Evolutionary conservation across 495 filamentous ascomycete genomes (phyloP), one percentile per base, ranked within the genome.

Genomic region (Neurospora sp.): DNA sequence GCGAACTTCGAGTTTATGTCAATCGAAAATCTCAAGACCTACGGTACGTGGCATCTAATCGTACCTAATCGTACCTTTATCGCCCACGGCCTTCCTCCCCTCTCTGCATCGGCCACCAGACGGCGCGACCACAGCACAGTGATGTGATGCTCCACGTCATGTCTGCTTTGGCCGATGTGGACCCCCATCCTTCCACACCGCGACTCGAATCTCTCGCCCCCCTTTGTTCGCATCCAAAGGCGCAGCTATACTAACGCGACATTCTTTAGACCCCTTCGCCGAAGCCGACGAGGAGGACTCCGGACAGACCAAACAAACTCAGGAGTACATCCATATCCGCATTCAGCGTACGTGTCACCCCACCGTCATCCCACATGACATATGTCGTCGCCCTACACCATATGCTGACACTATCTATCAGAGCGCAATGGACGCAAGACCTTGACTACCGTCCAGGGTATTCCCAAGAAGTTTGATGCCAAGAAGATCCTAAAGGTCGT

Each of bases 381-480:
- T 20, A 39, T 73, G 69, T 76, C 74, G 38, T 77, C 73, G 68
- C 27, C 71, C 73, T 59, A 75, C 53, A 11, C 40, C 14, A 11
- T 14, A 27, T 40, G 2, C 18, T 70, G 73, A 65, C 53, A 18
- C 53, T 37, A 18, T 16, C 53, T 5, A 14, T 0, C 82, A 98
- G 96, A 98, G 89, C 96, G 96, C 86, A 99, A 98, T 98, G 96
- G 96, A 91, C 96, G 96, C 84, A 99, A 99, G 90, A 98, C 96
- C 85, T 89, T 99, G 93, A 99, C 96, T 76, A 99, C 96, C 77
- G 94, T 98, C 77, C 94, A 98, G 88, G 96, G 96, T 83, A 89
- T 99, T 75, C 94, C 96, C 71, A 94, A 94, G 88, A 97, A 97
- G 82, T 98, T 97, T 82, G 95, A 97, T 85, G 94, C 94, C 85